Evolutionary conservation across 2,329 filamentous ascomycete species (phyloP).

Genomic region (Fusarium protoensiforme): DNA sequence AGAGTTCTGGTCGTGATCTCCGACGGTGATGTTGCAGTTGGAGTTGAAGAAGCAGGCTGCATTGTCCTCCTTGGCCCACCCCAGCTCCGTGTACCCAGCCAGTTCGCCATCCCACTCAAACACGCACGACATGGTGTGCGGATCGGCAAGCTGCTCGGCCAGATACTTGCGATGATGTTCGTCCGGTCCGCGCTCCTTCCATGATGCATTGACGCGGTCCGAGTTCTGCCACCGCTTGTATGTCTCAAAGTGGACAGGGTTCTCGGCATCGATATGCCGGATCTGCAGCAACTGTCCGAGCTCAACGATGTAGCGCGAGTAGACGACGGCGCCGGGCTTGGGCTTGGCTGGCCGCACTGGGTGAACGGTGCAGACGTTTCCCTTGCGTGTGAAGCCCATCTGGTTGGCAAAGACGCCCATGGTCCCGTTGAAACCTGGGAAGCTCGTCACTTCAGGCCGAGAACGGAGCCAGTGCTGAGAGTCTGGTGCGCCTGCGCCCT

Average conservation of each 20-base stretch:
- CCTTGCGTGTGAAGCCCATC: conserved; percentile 40
- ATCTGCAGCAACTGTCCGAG: conserved; percentile 38
- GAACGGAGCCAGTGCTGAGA: conserved; percentile 38
- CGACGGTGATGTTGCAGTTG: conserved; percentile 41
- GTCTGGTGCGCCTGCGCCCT: conserved; percentile 42
- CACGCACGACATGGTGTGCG: conserved; percentile 44
- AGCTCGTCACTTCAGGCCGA: conserved; percentile 37
- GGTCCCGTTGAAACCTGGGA: conserved; percentile 40
- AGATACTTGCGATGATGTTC: conserved; percentile 43
- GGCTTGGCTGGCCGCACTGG: conserved; percentile 42
- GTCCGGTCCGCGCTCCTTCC: conserved; percentile 42
- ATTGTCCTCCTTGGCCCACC: conserved; percentile 44
- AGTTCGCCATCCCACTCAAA: conserved; percentile 44
- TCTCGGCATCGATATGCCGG: conserved; percentile 39
- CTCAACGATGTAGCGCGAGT: conserved; percentile 43
- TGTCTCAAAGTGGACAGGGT: conserved; percentile 38
- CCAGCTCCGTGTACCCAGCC: conserved; percentile 43
- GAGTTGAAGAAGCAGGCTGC: conserved; percentile 42
- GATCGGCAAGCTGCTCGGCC: conserved; percentile 37
- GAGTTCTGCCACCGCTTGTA: conserved; percentile 45
- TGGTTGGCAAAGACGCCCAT: conserved; percentile 39
- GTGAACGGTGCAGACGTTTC: conserved; percentile 44
- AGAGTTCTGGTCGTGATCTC: conserved; percentile 44
- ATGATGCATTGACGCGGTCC: conserved; percentile 42
- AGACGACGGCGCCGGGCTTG: conserved; percentile 36